Conservation (phyloP, 139 green algal genomes). For the Astrephomene gubernaculifera region DNA sequence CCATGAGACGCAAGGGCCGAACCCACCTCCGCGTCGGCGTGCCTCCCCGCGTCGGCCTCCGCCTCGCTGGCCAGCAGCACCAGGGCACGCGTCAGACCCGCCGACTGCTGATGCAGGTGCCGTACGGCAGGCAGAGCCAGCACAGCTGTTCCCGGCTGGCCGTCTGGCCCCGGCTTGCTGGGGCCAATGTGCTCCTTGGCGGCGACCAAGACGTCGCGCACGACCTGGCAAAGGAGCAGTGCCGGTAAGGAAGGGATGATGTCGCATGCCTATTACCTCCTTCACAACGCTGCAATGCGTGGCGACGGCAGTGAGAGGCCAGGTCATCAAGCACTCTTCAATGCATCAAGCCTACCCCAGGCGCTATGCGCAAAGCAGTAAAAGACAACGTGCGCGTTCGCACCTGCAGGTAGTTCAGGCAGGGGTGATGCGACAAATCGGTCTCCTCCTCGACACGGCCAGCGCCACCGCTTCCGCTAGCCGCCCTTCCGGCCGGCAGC, state of each 20-base stretch:
- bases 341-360: too few species aligned
- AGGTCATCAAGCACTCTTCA: too few species aligned
- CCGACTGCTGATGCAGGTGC: conserved; percentile 35
- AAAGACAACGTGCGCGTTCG: too few species aligned
- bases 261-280: too few species aligned
- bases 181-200: background rate
- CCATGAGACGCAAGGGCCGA: too few species aligned
- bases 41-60: conserved; percentile 3
- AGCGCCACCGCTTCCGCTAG: background rate
- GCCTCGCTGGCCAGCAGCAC: conserved; percentile 38
- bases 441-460: background rate
- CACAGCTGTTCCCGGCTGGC: background rate
- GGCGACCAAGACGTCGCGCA: background rate
- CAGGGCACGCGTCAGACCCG: background rate
- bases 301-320: too few species aligned
- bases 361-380: too few species aligned
- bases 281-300: too few species aligned
- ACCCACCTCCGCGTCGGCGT: background rate
- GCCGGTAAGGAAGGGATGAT: background rate
- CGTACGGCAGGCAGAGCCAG: background rate
- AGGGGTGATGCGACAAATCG: conserved; percentile 8
- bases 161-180: background rate
- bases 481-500: too few species aligned
- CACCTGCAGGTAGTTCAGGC: conserved; percentile 23
- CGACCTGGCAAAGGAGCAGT: background rate